Percentiles rank a stretch among this genome's conserved stretches.
Conservation (phyloP, 352 stramenopile genomes). For the Globisporangium nagaii region DNA sequence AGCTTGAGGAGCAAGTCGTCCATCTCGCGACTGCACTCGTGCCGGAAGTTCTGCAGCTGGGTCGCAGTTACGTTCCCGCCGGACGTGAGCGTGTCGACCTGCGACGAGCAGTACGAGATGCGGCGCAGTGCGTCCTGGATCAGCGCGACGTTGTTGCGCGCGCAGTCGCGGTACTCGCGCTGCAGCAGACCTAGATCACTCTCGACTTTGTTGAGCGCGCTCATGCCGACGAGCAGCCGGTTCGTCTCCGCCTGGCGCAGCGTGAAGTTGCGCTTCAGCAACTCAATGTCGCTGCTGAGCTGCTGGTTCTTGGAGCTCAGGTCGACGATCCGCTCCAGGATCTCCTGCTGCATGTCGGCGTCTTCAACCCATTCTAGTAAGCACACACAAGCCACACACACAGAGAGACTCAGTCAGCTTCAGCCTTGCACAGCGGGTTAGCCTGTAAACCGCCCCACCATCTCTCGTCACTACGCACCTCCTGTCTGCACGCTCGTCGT, state of each 20-base stretch:
- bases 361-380: neutral
- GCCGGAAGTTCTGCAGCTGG: constrained; percentile 37
- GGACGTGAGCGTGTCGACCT: constrained; percentile 37
- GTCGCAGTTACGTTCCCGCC: constrained; percentile 22
- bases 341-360: constrained; percentile 14
- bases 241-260: constrained; percentile 29
- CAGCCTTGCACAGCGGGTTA: neutral
- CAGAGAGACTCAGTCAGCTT: neutral
- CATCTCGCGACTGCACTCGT: constrained; percentile 44
- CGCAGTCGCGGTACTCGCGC: constrained; percentile 37
- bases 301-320: constrained; percentile 28
- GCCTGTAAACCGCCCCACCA: neutral
- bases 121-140: constrained; percentile 47
- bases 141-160: constrained; percentile 37
- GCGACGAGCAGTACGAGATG: constrained; percentile 43
- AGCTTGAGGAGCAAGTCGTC: constrained; percentile 34
- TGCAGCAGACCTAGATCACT: constrained; percentile 34
- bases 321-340: constrained; percentile 16
- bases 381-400: neutral
- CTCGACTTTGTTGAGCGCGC: constrained; percentile 30
- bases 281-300: constrained; percentile 31
- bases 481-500: neutral
- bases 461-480: neutral
- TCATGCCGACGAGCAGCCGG: constrained; percentile 27
- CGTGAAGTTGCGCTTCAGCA: constrained; percentile 31